Conservation (phyloP, 371 early-diverging fungal species). For the Haplosporangium sp. region DNA sequence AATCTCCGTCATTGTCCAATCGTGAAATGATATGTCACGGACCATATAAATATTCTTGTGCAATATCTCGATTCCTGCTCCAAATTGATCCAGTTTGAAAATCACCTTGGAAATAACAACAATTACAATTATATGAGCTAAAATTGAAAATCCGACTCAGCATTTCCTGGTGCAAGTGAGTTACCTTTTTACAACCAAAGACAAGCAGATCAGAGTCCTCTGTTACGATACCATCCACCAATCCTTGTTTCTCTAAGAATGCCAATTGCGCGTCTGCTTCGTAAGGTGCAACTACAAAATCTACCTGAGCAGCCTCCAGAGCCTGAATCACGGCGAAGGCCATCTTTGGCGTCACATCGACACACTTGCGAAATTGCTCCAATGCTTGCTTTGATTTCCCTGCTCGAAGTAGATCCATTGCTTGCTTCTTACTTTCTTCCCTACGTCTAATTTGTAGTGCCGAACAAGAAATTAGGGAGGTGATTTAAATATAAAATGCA, state of each 20-base stretch:
- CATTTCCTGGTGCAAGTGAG: background rate
- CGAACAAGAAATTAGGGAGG: slow-evolving; percentile 14
- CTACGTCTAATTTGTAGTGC: slow-evolving; percentile 59
- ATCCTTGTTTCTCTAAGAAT: slow-evolving; percentile 78
- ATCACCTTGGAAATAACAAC: slow-evolving; percentile 60
- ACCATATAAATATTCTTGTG: slow-evolving; percentile 59
- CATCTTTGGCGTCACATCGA: slow-evolving; percentile 85
- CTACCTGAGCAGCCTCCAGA: slow-evolving; percentile 72
- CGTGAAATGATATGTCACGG: slow-evolving; percentile 62
- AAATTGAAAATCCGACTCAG: too few relatives aligned
- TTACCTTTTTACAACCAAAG: slow-evolving; percentile 89
- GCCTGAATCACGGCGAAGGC: slow-evolving; percentile 80
- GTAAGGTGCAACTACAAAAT: slow-evolving; percentile 96
- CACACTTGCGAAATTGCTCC: slow-evolving; percentile 77
- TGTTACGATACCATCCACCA: slow-evolving; percentile 89
- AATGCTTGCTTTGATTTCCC: slow-evolving; percentile 72
- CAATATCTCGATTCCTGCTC: slow-evolving; percentile 74
- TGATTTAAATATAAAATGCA: background rate
- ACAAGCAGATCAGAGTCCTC: slow-evolving; percentile 98
- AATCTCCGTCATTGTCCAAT: slow-evolving; percentile 74
- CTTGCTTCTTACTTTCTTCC: slow-evolving; percentile 65
- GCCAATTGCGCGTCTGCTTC: slow-evolving; percentile 99
- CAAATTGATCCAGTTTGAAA: slow-evolving; percentile 83
- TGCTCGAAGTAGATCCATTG: slow-evolving; percentile 58
- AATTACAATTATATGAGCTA: background rate